Percentiles rank a stretch among this genome's conserved stretches.
phyloP scores from a whole-genome alignment of 2,329 filamentous ascomycete genomes.

The Alternaria postmessia region DNA sequence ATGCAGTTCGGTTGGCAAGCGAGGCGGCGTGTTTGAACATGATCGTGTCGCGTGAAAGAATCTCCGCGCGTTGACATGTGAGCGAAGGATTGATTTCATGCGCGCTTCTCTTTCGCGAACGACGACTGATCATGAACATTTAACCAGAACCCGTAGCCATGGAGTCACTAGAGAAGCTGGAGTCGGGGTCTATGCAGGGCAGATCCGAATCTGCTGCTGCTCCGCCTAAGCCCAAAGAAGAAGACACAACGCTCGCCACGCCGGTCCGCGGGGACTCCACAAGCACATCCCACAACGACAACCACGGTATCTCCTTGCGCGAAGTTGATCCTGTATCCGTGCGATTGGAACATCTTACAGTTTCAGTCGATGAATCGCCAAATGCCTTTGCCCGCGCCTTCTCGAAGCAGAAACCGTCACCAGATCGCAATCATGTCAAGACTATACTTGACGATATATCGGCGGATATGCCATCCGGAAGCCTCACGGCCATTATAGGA shows the following conservation, averaged over 20 bases:
- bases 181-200: slow-evolving; percentile 5
- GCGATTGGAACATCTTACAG: slow-evolving; percentile 62
- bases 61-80: slow-evolving; percentile 3
- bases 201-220: slow-evolving; percentile 1
- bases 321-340: slow-evolving; percentile 66
- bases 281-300: slow-evolving; percentile 32
- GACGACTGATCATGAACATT: slow-evolving; percentile 17
- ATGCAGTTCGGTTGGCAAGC: slow-evolving; percentile 34
- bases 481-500: slow-evolving; percentile 77
- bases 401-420: slow-evolving; percentile 36
- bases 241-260: slow-evolving; percentile 13
- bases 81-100: slow-evolving; percentile 7
- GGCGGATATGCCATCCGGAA: slow-evolving; percentile 70
- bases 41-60: slow-evolving; percentile 4
- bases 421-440: slow-evolving; percentile 47
- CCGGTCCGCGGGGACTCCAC: slow-evolving; percentile 26
- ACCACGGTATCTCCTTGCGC: slow-evolving; percentile 48
- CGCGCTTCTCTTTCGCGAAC: slow-evolving; percentile 11
- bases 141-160: slow-evolving; percentile 15
- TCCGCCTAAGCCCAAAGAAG: slow-evolving; percentile 5
- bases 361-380: slow-evolving; percentile 67
- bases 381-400: slow-evolving; percentile 34
- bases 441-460: slow-evolving; percentile 69
- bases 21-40: slow-evolving; percentile 17
- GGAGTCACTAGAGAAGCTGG: slow-evolving; percentile 25